These are phyloP conservation scores for Spizellomyces punctatus DNA, from an alignment of 192 early-diverging fungal species.

Conservation along the genomic window DNA sequence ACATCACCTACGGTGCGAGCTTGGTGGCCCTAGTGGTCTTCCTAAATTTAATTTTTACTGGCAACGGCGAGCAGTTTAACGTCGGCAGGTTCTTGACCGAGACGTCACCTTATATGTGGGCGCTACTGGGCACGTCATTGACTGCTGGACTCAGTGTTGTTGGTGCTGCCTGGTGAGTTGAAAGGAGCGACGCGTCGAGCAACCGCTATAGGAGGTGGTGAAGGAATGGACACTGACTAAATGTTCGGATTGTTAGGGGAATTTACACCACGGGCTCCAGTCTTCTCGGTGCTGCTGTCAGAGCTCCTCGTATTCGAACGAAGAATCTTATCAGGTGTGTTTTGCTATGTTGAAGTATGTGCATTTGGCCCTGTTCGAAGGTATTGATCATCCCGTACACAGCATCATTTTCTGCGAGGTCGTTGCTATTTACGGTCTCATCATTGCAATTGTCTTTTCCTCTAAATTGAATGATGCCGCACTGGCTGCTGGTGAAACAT, in stretches of 20 bases:
- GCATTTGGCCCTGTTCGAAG: not conserved
- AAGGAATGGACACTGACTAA: not conserved
- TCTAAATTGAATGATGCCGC: conserved; percentile 71
- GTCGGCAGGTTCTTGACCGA: conserved; percentile 77
- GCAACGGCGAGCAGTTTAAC: conserved; percentile 86
- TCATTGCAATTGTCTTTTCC: conserved; percentile 97
- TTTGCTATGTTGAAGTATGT: not conserved
- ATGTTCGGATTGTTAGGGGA: conserved; percentile 66
- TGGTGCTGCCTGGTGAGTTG: conserved; percentile 85
- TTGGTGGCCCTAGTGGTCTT: conserved; percentile 54
- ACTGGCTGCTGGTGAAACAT: conserved; percentile 17
- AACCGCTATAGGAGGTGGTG: not conserved
- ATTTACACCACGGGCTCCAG: conserved; percentile 92
- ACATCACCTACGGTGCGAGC: conserved; percentile 31
- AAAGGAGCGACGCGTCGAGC: not conserved
- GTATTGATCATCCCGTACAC: not conserved
- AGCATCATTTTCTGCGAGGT: conserved; percentile 99
- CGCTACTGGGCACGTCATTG: conserved; percentile 77
- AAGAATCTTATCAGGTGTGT: conserved; percentile 91
- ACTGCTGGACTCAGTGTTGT: conserved; percentile 88
- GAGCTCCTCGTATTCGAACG: conserved; percentile 88
- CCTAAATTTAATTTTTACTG: conserved; percentile 85
- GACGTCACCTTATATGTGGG: conserved; percentile 89
- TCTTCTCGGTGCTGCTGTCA: conserved; percentile 87
- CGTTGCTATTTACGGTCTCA: conserved; percentile 98